These are phyloP conservation scores for Alternaria sp. DNA, from an alignment of 2,329 filamentous ascomycete species.

Conservation along the genomic window DNA sequence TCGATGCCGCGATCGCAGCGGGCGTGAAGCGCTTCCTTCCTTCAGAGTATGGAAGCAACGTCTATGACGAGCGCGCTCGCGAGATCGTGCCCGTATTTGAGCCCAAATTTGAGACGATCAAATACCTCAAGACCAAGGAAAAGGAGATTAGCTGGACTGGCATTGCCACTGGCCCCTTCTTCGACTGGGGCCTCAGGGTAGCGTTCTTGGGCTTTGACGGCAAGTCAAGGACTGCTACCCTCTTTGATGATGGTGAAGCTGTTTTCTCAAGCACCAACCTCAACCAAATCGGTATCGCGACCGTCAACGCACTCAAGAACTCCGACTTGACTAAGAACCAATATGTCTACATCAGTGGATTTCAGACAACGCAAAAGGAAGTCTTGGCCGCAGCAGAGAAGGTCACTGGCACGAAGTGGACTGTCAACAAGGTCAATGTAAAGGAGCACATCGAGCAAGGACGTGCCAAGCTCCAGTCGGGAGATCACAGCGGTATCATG, in stretches of 20 bases:
- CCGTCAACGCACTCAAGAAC: slow-evolving; percentile 58
- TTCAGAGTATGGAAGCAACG: slow-evolving; percentile 62
- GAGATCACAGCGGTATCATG: slow-evolving; percentile 38
- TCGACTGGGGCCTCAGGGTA: slow-evolving; percentile 63
- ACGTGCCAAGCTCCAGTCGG: slow-evolving; percentile 45
- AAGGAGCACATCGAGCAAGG: slow-evolving; percentile 38
- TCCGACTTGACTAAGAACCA: slow-evolving; percentile 63
- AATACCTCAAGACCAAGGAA: slow-evolving; percentile 60
- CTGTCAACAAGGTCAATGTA: slow-evolving; percentile 50
- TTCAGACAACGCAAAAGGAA: slow-evolving; percentile 64
- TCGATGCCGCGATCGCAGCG: slow-evolving; percentile 65
- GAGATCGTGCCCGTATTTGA: slow-evolving; percentile 59
- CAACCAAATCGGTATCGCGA: slow-evolving; percentile 58
- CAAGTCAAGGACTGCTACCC: slow-evolving; percentile 56
- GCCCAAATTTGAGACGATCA: slow-evolving; percentile 56
- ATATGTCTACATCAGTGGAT: slow-evolving; percentile 64
- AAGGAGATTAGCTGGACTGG: slow-evolving; percentile 63
- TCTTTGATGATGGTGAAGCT: slow-evolving; percentile 64
- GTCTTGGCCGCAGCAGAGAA: slow-evolving; percentile 62
- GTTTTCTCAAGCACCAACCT: slow-evolving; percentile 61
- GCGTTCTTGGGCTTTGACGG: slow-evolving; percentile 62
- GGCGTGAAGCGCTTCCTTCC: slow-evolving; percentile 68
- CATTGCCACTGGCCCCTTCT: slow-evolving; percentile 57
- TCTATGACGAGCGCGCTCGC: slow-evolving; percentile 41
- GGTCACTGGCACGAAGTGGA: slow-evolving; percentile 59